A percentile compares a stretch with the other conserved stretches of the same genome.
phyloP scores from a whole-genome alignment of 78 protist genomes.

The Pelomyxa schiedti region DNA sequence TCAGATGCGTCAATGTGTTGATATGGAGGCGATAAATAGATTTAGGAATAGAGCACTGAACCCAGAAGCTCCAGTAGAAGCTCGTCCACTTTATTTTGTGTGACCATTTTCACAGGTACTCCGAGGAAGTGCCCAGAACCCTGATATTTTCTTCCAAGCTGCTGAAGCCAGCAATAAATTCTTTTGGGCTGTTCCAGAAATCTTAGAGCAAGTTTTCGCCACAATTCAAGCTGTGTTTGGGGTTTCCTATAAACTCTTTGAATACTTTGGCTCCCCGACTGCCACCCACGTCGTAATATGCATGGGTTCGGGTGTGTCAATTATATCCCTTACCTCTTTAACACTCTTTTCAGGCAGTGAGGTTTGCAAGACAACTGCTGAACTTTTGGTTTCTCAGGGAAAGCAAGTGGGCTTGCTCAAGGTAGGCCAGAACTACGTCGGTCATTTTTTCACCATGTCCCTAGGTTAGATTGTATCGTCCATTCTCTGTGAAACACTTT shows the following conservation, averaged over 20 bases:
- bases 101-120: conserved; percentile 34
- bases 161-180: neutral
- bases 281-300: neutral
- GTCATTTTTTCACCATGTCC: too few relatives aligned
- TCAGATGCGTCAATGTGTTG: neutral
- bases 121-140: conserved; percentile 29
- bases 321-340: too few relatives aligned
- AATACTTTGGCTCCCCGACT: neutral
- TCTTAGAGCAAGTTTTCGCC: neutral
- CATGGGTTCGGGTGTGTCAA: neutral
- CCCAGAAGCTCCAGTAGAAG: conserved; percentile 7
- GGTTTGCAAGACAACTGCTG: neutral
- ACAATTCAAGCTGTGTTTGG: neutral
- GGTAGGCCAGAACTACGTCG: too few relatives aligned
- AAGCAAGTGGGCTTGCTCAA: conserved; percentile 42
- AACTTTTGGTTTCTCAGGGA: conserved; percentile 7
- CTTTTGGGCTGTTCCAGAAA: neutral
- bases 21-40: neutral
- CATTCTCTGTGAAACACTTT: conserved; percentile 25
- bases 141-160: conserved; percentile 42
- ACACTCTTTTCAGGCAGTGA: too few relatives aligned
- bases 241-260: neutral
- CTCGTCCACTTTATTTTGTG: too few relatives aligned
- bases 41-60: conserved; percentile 26
- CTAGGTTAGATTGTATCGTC: too few relatives aligned